Percentiles rank a stretch among this genome's conserved stretches.
These are phyloP conservation scores for Schizochytrium sp. DNA, from an alignment of 108 stramenopile species.

Conservation along the genomic window DNA sequence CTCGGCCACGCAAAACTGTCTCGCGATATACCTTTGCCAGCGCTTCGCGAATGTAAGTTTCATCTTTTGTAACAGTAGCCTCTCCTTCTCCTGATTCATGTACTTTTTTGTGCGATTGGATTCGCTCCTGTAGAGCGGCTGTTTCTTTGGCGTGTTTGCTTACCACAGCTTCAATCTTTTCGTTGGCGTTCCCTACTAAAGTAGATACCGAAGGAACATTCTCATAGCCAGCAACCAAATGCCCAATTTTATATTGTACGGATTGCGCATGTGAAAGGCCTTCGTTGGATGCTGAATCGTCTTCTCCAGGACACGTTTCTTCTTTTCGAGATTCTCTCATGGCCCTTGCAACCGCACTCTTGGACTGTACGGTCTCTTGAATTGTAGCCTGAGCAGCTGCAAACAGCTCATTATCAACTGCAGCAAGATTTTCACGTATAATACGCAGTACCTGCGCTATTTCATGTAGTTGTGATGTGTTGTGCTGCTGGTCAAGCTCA, in stretches of 20 bases:
- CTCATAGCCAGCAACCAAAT: neutral
- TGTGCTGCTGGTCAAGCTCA: neutral
- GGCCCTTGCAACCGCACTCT: neutral
- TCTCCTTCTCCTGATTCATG: neutral
- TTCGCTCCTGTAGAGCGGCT: neutral
- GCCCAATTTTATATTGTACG: neutral
- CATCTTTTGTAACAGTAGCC: too few species aligned
- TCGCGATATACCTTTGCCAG: conserved; percentile 31
- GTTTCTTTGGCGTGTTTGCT: neutral
- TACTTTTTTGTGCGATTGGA: neutral
- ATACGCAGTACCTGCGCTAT: neutral
- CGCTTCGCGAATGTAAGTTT: neutral
- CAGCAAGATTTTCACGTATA: neutral
- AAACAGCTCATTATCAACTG: neutral
- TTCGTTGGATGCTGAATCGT: too few species aligned
- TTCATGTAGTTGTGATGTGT: neutral
- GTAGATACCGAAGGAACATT: neutral
- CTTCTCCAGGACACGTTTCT: too few species aligned
- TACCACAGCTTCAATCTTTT: neutral
- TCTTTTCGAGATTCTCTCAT: neutral
- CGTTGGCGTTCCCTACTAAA: neutral
- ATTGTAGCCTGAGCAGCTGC: neutral
- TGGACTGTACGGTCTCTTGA: neutral
- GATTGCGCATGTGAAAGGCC: neutral
- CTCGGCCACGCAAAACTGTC: conserved; percentile 8